Percentiles rank a stretch among this genome's conserved stretches.
phyloP scores from a whole-genome alignment of 768 basidiomycete genomes.

The Lyophyllum atratum region DNA sequence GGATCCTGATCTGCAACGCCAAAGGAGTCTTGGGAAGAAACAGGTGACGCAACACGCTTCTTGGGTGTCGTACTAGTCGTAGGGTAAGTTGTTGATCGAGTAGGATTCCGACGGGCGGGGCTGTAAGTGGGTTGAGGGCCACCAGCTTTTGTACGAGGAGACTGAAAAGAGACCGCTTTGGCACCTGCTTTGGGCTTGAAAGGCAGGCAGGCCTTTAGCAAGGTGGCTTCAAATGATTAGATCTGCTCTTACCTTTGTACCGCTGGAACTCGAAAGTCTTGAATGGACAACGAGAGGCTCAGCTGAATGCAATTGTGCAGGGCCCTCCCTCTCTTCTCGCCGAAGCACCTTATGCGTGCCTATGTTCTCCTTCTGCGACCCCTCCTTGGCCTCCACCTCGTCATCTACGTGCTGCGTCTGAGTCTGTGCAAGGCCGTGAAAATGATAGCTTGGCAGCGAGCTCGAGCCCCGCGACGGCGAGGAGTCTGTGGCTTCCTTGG shows the following conservation, averaged over 20 bases:
- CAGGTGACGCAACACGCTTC: slow-evolving; percentile 16
- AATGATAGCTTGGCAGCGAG: slow-evolving; percentile 51
- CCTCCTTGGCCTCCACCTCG: slow-evolving; percentile 34
- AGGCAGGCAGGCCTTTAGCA: slow-evolving; percentile 11
- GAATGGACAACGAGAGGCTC: slow-evolving; percentile 27
- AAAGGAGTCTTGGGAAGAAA: slow-evolving; percentile 64
- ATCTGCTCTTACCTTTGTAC: slow-evolving; percentile 25
- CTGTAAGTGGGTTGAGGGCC: slow-evolving; percentile 14
- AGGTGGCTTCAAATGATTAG: slow-evolving; percentile 18
- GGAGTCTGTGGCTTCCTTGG: slow-evolving; percentile 41
- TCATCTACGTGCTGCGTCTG: slow-evolving; percentile 44
- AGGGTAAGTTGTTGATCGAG: slow-evolving; percentile 17
- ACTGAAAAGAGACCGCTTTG: slow-evolving; percentile 36
- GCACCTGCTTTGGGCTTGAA: slow-evolving; percentile 25
- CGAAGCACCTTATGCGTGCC: slow-evolving; percentile 11
- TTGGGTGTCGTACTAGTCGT: slow-evolving; percentile 1
- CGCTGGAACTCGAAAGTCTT: slow-evolving; percentile 19
- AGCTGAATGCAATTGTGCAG: slow-evolving; percentile 15
- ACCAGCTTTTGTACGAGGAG: slow-evolving; percentile 22
- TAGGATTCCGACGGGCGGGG: slow-evolving; percentile 16
- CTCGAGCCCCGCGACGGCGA: slow-evolving; percentile 34
- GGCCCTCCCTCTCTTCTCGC: neutral
- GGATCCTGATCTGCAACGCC: slow-evolving; percentile 50
- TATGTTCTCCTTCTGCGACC: slow-evolving; percentile 59
- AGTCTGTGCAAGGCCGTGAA: slow-evolving; percentile 61